Base-by-base conservation (phyloP, 495 filamentous ascomycete genomes). In the Aspergillus coremiiformis region DNA sequence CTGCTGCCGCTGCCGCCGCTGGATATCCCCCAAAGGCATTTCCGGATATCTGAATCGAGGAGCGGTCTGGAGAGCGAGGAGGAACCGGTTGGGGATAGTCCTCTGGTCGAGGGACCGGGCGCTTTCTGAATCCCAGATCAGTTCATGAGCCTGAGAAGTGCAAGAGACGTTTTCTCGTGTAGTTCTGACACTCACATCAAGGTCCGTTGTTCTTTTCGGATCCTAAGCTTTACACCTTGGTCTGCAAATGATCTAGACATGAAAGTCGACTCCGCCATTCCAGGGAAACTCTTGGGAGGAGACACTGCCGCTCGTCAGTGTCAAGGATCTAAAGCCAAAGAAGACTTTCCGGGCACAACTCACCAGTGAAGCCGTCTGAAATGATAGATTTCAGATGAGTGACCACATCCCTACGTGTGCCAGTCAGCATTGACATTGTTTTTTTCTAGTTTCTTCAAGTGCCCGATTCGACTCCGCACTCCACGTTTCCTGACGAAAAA, bases 161-260 rank as follows among this genome's bases (percentile, higher is more conserved):
- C 15, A 4, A 26, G 9, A 15, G 11, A 39, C 15, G 14, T 23
- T 5, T 15, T 21, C 19, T 35, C 32, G 12, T 35, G 14, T 4
- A 14, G 20, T 19, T 19, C 20, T 10, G 5, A 35, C 37, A 73
- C 75, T 63, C 54, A 79, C 70, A 82, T 75, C 57, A 81, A 54
- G 17, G 77, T 79, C 52, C 84, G 75, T 53, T 82, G 81, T 59
- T 96, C 90, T 65, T 98, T 98, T 52, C 91, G 81, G 41, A 96
- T 82, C 45, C 92, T 80, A 39, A 98, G 73, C 33, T 90, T 84
- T 11, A 97, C 89, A 15, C 93, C 93, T 66, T 98, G 93, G 64
- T 98, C 93, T 53, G 88, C 88, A 69, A 98, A 97, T 0, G 89
- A 89, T 54, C 91, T 80, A 3, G 93, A 96, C 17, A 98, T 71